These are phyloP conservation scores for Pseudocercospora fuligena DNA, from an alignment of 2,329 filamentous ascomycete genomes.

Conservation along the genomic window DNA sequence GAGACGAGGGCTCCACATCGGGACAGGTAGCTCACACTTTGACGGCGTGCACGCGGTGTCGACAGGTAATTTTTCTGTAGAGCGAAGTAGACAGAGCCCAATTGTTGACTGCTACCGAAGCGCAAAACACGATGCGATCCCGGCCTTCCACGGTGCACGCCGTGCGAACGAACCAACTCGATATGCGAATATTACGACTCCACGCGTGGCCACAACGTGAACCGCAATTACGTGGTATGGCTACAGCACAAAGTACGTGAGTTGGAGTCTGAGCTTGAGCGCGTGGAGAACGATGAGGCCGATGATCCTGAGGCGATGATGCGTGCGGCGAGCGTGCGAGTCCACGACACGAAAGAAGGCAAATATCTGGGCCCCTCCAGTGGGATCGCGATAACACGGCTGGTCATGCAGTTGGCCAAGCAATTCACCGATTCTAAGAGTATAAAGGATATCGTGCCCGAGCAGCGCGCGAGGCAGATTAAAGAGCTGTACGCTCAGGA, in stretches of 20 bases:
- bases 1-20: constrained; percentile 48
- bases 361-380: constrained; percentile 93
- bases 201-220: constrained; percentile 81
- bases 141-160: constrained; percentile 84
- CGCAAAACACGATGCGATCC: constrained; percentile 97
- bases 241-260: constrained; percentile 84
- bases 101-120: constrained; percentile 53
- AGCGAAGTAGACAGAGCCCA: background rate
- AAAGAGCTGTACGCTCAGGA: constrained; percentile 71
- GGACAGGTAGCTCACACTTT: constrained; percentile 74
- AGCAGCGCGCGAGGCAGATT: constrained; percentile 68
- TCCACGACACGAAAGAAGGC: constrained; percentile 84
- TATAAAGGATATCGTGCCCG: constrained; percentile 89
- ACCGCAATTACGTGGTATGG: constrained; percentile 88
- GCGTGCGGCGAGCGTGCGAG: constrained; percentile 80
- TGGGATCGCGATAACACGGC: constrained; percentile 89
- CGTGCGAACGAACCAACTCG: constrained; percentile 89
- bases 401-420: constrained; percentile 96
- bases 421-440: constrained; percentile 87
- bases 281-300: constrained; percentile 75
- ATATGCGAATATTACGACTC: constrained; percentile 96
- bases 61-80: constrained; percentile 63
- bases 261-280: constrained; percentile 79
- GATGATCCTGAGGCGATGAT: constrained; percentile 82
- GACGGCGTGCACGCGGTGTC: constrained; percentile 79